Conservation (phyloP, 2,329 filamentous ascomycete species). For the Paecilomyces sp. region DNA sequence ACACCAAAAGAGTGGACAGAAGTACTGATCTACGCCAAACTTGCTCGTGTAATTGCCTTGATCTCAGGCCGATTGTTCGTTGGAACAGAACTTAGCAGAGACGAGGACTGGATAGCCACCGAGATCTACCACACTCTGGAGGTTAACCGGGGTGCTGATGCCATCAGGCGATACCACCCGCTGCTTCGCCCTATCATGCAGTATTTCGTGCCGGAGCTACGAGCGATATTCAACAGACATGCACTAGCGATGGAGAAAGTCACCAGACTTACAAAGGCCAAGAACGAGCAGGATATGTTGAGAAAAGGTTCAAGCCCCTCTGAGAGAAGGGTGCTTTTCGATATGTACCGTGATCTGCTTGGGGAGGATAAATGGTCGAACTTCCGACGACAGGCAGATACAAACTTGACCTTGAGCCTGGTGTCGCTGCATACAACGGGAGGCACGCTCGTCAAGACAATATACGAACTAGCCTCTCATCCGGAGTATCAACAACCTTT, state of each 20-base stretch:
- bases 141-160: slow-evolving; percentile 1
- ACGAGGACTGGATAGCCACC: slow-evolving; percentile 5
- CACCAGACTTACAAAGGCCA: not conserved
- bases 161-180: not conserved
- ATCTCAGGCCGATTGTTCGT: slow-evolving; percentile 5
- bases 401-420: slow-evolving; percentile 1
- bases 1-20: not conserved
- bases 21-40: not conserved
- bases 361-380: slow-evolving; percentile 5
- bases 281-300: not conserved
- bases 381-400: not conserved
- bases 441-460: not conserved
- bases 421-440: not conserved
- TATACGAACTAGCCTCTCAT: not conserved
- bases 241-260: not conserved
- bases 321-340: not conserved
- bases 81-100: slow-evolving; percentile 3
- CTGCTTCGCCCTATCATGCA: not conserved
- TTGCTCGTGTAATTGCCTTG: slow-evolving; percentile 2
- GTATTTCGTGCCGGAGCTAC: not conserved
- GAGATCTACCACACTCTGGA: slow-evolving; percentile 4
- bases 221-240: not conserved
- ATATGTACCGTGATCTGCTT: slow-evolving; percentile 10
- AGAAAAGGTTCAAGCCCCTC: not conserved
- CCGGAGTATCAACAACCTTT: slow-evolving; percentile 1